Conservation (phyloP, 768 basidiomycete genomes). For the Lentinula sp. region DNA sequence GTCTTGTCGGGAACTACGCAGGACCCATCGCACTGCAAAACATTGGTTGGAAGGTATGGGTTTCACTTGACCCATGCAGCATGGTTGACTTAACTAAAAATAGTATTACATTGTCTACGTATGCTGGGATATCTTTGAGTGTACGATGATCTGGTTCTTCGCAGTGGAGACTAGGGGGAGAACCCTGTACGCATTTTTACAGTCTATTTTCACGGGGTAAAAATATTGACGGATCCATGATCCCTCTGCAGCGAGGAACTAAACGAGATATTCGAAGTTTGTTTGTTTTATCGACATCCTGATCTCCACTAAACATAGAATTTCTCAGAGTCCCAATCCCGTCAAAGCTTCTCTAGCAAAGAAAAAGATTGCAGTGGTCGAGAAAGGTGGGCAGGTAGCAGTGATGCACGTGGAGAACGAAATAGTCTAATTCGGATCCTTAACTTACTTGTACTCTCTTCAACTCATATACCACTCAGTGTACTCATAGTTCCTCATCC, state of each 20-base stretch:
- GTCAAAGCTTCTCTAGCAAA: slow-evolving; percentile 35
- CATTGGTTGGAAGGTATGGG: slow-evolving; percentile 25
- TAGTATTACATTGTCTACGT: slow-evolving; percentile 16
- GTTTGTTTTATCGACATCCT: neutral
- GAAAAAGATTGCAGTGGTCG: slow-evolving; percentile 31
- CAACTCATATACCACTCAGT: neutral
- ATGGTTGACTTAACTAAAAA: neutral
- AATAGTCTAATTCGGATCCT: neutral
- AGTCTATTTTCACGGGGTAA: neutral
- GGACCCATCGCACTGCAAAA: slow-evolving; percentile 35
- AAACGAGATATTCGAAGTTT: slow-evolving; percentile 15
- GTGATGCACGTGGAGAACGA: slow-evolving; percentile 14
- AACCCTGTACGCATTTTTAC: slow-evolving; percentile 13
- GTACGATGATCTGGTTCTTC: slow-evolving; percentile 14
- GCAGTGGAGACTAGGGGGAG: slow-evolving; percentile 18
- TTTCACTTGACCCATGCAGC: neutral
- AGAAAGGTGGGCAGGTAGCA: slow-evolving; percentile 22
- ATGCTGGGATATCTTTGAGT: slow-evolving; percentile 17
- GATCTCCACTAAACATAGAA: neutral
- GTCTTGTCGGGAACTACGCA: slow-evolving; percentile 48
- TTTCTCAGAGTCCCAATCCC: slow-evolving; percentile 28
- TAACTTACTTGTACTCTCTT: neutral
- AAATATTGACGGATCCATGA: neutral
- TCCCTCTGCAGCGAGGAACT: slow-evolving; percentile 15
- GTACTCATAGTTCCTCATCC: neutral